Evolutionary conservation across 768 basidiomycete species (phyloP).

Genomic region (Boletus rex-veris): DNA sequence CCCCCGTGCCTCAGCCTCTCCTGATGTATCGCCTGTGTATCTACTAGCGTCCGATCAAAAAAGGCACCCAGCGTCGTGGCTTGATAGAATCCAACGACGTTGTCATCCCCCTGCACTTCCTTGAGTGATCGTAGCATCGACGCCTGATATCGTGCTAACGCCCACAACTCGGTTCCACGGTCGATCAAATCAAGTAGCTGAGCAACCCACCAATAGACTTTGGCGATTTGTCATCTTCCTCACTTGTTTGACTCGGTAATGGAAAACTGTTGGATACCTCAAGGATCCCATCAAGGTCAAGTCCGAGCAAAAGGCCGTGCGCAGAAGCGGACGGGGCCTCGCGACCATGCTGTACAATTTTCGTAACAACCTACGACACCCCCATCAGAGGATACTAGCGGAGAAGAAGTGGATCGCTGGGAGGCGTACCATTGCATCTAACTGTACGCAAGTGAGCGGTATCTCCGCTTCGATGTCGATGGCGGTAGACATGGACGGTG

Average conservation of each 20-base stretch:
- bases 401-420: background rate
- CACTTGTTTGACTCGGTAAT: constrained; percentile 65
- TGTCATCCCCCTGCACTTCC: constrained; percentile 89
- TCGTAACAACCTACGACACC: constrained; percentile 71
- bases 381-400: constrained; percentile 14
- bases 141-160: constrained; percentile 72
- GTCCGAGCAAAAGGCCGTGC: constrained; percentile 82
- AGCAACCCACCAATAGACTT: constrained; percentile 64
- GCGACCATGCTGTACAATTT: constrained; percentile 89
- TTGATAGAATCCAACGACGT: constrained; percentile 92
- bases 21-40: constrained; percentile 82
- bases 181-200: constrained; percentile 3
- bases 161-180: background rate
- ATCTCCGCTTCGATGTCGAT: constrained; percentile 94
- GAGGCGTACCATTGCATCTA: constrained; percentile 77
- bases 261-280: constrained; percentile 92
- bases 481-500: constrained; percentile 87
- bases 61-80: constrained; percentile 83
- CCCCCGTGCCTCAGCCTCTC: constrained; percentile 85
- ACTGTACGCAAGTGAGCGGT: constrained; percentile 70
- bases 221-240: constrained; percentile 79
- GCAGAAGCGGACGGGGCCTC: constrained; percentile 72
- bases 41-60: constrained; percentile 75
- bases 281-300: constrained; percentile 87
- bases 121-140: constrained; percentile 85